These are phyloP conservation scores for Cystofilobasidium bisporidii DNA, from an alignment of 768 basidiomycete genomes.

Conservation along the genomic window DNA sequence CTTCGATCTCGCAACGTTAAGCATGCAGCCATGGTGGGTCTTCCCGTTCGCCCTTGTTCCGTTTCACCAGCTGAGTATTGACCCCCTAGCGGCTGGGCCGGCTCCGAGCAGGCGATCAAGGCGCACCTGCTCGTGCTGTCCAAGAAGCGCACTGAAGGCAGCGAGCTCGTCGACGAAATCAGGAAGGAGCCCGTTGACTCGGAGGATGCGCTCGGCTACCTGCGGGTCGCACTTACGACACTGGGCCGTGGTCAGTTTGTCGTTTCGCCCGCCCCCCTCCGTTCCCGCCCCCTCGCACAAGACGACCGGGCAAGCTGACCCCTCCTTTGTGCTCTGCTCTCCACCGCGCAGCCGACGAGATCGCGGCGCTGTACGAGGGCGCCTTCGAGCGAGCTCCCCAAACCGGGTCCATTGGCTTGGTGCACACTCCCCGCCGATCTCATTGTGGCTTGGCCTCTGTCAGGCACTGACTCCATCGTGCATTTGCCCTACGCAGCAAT, in stretches of 20 bases:
- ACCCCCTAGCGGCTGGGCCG: too few species aligned
- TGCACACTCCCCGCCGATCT: neutral
- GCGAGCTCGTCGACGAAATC: neutral
- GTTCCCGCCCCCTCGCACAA: neutral
- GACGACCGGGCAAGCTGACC: neutral
- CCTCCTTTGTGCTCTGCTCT: neutral
- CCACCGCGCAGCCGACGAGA: neutral
- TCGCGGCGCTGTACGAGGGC: neutral
- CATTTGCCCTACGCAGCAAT: neutral
- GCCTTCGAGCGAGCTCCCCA: neutral
- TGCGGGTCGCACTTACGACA: neutral
- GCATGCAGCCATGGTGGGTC: neutral
- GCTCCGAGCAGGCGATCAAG: neutral
- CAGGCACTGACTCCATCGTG: neutral
- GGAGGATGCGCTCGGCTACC: neutral
- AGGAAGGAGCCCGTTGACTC: neutral
- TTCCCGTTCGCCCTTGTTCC: neutral
- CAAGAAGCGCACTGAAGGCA: neutral
- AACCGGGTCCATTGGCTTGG: neutral
- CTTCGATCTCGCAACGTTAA: neutral
- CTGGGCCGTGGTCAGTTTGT: neutral
- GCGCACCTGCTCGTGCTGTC: neutral
- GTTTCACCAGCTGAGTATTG: conserved; percentile 3
- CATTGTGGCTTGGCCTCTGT: too few species aligned
- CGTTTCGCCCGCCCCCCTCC: neutral